Base-by-base conservation (phyloP, 257 asterid species). In the Solanum ossicruentum region DNA sequence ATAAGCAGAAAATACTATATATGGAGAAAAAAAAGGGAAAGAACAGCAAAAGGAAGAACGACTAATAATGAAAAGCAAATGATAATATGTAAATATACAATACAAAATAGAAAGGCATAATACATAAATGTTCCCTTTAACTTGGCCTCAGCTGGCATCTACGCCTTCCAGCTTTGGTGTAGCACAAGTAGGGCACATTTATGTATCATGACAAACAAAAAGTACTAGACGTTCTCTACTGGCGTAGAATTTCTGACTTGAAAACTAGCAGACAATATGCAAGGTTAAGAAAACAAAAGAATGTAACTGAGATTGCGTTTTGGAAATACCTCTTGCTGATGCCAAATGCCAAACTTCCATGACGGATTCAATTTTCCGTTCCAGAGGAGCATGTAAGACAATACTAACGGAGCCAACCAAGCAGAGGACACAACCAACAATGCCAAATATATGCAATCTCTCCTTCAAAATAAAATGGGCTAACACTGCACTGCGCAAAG, bases 371-470 rank as follows among this genome's bases (percentile, higher is more conserved):
- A 93, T 91, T 41, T 88, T 83, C 87, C 45, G 87, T 90, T 93
- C 97, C 12, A 89, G 52, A 0, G 97, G 97, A 32, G 97, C 95
- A 26, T 93, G 95, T 28, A 93, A 56, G 21, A 93, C 95, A 26
- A 93, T 92, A 32, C 87, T 85, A 65, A 83, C 82, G 7, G 97
- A 93, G 10, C 97, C 95, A 55, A 92, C 94, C 91, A 93, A 85
- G 85, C 97, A 93, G 52, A 93, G 90, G 58, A 92, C 75, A 63
- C 97, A 93, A 81, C 97, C 97, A 82, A 93, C 94, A 13, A 92
- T 87, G 10, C 97, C 97, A 26, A 93, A 92, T 11, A 87, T 85
- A 61, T 93, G 97, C 69, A 93, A 47, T 67, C 82, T 83, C 57
- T 93, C 95, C 2, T 87, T 82, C 87, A 91, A 80, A 23, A 92